Conservation (phyloP, 208 protist genomes). For the Angomonas ambiguus region DNA sequence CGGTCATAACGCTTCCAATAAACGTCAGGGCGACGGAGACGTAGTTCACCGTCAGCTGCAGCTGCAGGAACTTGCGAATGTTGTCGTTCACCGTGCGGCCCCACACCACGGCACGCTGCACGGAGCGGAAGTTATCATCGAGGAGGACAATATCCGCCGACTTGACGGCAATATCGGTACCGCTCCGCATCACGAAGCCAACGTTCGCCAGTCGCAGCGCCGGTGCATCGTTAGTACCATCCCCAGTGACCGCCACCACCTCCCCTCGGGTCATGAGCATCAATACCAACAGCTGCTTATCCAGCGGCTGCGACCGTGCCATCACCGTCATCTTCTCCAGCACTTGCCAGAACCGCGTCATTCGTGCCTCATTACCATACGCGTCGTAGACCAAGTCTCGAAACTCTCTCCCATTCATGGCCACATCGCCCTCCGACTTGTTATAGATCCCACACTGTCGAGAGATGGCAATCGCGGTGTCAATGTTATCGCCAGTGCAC, state of each 20-base stretch:
- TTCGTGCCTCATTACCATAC: constrained; percentile 64
- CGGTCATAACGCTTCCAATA: constrained; percentile 79
- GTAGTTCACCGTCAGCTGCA: constrained; percentile 98
- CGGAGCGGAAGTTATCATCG: constrained; percentile 98
- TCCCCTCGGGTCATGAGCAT: constrained; percentile 76
- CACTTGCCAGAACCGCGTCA: constrained; percentile 69
- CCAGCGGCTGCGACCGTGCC: constrained; percentile 78
- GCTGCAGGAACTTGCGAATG: constrained; percentile 97
- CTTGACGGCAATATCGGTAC: constrained; percentile 95
- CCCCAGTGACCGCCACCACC: constrained; percentile 90
- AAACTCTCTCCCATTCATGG: constrained; percentile 90
- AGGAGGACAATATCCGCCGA: constrained; percentile 92
- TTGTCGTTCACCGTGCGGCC: constrained; percentile 88
- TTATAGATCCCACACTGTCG: constrained; percentile 91
- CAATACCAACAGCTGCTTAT: constrained; percentile 89
- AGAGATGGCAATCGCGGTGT: constrained; percentile 92
- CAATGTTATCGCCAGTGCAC: constrained; percentile 94
- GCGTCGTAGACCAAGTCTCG: constrained; percentile 70
- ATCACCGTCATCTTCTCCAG: constrained; percentile 83
- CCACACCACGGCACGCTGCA: constrained; percentile 94
- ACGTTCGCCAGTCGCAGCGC: constrained; percentile 95
- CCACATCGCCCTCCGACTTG: constrained; percentile 48
- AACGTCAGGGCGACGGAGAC: constrained; percentile 93
- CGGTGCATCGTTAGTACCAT: constrained; percentile 97
- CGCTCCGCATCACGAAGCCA: constrained; percentile 96